Percentiles rank a stretch among this genome's conserved stretches.
Evolutionary conservation across 2,329 filamentous ascomycete genomes (phyloP).

Genomic region (Claviceps sp.): DNA sequence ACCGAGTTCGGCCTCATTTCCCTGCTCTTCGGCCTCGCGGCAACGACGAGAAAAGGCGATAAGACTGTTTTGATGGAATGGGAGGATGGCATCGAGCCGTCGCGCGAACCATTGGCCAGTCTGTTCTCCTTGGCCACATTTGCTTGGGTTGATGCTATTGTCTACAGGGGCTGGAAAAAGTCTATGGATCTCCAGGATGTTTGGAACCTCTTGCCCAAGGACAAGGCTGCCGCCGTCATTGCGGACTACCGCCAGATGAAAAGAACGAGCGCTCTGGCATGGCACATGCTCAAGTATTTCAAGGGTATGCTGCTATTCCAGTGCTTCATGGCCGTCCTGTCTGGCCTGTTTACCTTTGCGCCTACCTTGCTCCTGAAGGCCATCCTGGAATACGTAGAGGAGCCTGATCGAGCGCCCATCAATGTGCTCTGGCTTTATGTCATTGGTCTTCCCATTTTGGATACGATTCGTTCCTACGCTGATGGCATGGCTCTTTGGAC

Average conservation of each 20-base stretch:
- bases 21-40: constrained; percentile 59
- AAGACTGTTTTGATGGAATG: constrained; percentile 78
- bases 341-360: constrained; percentile 75
- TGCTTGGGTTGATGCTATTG: constrained; percentile 77
- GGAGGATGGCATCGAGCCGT: constrained; percentile 78
- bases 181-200: constrained; percentile 73
- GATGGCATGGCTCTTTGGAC: constrained; percentile 86
- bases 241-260: constrained; percentile 73
- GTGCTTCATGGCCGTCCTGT: constrained; percentile 64
- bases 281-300: constrained; percentile 78
- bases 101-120: constrained; percentile 75
- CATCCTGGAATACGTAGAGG: constrained; percentile 89
- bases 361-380: constrained; percentile 83
- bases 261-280: constrained; percentile 65
- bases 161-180: constrained; percentile 79
- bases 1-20: constrained; percentile 63
- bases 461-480: constrained; percentile 65
- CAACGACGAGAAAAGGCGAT: constrained; percentile 83
- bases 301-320: constrained; percentile 62
- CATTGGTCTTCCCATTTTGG: constrained; percentile 73
- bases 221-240: constrained; percentile 74
- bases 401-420: constrained; percentile 56
- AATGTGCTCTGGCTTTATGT: constrained; percentile 97
- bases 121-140: constrained; percentile 81
- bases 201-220: constrained; percentile 80